phyloP scores from a whole-genome alignment of 768 basidiomycete genomes.

The Paxillus ammoniavirescens region DNA sequence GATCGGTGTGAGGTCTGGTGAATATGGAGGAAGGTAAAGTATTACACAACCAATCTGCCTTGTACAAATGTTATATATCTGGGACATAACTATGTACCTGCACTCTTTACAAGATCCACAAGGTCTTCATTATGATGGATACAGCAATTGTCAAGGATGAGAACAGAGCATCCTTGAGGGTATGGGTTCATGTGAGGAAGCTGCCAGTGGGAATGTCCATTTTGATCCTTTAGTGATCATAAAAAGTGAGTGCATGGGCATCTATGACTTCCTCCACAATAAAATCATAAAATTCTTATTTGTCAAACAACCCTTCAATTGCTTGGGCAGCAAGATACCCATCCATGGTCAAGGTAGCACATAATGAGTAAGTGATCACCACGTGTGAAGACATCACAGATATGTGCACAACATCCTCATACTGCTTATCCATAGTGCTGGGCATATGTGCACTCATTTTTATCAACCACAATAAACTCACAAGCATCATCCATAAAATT shows the following conservation, averaged over 20 bases:
- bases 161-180: conserved; percentile 22
- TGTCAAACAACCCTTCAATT: conserved; percentile 28
- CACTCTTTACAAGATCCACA: neutral
- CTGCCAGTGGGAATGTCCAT: neutral
- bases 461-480: conserved; percentile 11
- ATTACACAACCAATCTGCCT: neutral
- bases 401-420: conserved; percentile 17
- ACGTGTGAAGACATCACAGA: conserved; percentile 23
- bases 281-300: conserved; percentile 24
- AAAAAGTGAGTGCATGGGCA: too few species aligned
- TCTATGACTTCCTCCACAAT: too few species aligned
- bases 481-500: neutral
- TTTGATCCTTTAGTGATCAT: too few species aligned
- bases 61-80: too few species aligned
- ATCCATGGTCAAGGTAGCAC: conserved; percentile 32
- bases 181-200: conserved; percentile 29
- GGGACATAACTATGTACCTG: neutral
- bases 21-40: neutral
- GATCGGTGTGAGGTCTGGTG: neutral
- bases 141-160: conserved; percentile 29
- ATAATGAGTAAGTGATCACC: conserved; percentile 34
- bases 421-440: conserved; percentile 27
- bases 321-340: conserved; percentile 4
- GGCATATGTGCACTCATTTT: conserved; percentile 20
- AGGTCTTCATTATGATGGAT: conserved; percentile 29